phyloP scores from a whole-genome alignment of 2,329 filamentous ascomycete genomes.

The Aspergillus brunneoviolaceus region DNA sequence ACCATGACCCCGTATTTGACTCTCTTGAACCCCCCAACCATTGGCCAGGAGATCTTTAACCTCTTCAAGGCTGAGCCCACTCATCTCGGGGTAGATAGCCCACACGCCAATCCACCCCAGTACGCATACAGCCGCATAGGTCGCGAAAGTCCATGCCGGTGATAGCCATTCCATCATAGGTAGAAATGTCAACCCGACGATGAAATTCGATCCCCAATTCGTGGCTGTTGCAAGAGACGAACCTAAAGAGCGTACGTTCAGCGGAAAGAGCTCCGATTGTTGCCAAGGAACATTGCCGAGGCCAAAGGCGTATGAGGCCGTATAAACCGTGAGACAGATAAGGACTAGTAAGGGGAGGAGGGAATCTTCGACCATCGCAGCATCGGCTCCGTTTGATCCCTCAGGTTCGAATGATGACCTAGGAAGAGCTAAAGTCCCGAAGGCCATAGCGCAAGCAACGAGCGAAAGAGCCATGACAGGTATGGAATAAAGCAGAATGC shows the following conservation, averaged over 20 bases:
- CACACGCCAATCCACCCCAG: slow-evolving; percentile 67
- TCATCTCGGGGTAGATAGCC: slow-evolving; percentile 82
- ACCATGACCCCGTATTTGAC: slow-evolving; percentile 26
- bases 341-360: slow-evolving; percentile 60
- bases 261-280: slow-evolving; percentile 85
- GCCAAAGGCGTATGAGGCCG: slow-evolving; percentile 80
- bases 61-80: slow-evolving; percentile 77
- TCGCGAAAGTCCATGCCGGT: slow-evolving; percentile 72
- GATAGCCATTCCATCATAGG: slow-evolving; percentile 78
- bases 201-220: slow-evolving; percentile 85
- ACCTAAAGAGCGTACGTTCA: slow-evolving; percentile 61
- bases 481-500: slow-evolving; percentile 78
- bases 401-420: slow-evolving; percentile 23
- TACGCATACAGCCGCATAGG: slow-evolving; percentile 72
- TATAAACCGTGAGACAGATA: slow-evolving; percentile 75
- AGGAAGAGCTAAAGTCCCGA: slow-evolving; percentile 60
- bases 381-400: slow-evolving; percentile 15
- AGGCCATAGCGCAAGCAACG: slow-evolving; percentile 68
- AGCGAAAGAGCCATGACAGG: slow-evolving; percentile 80
- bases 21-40: slow-evolving; percentile 68
- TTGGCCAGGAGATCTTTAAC: slow-evolving; percentile 68
- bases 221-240: slow-evolving; percentile 67
- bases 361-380: slow-evolving; percentile 24
- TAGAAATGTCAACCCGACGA: slow-evolving; percentile 82
- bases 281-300: slow-evolving; percentile 95